Evolutionary conservation across 805 yeast species (phyloP).

Genomic region (Ogataea degrootiae): DNA sequence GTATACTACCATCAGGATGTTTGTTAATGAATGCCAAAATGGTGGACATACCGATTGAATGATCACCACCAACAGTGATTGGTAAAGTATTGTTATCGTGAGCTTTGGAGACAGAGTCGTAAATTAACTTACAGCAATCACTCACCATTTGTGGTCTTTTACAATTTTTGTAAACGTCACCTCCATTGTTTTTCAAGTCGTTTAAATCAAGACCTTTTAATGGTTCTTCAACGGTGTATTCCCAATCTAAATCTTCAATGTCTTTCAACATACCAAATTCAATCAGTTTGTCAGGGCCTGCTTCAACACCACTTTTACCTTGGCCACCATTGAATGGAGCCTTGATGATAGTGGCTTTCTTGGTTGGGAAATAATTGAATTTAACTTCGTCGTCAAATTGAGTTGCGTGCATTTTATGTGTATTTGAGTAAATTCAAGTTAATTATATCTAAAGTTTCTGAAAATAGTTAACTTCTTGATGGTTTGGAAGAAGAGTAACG

Average conservation of each 20-base stretch:
- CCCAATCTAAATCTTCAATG: slow-evolving; percentile 71
- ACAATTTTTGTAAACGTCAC: slow-evolving; percentile 50
- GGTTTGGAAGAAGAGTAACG: too few species aligned
- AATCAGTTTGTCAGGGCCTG: slow-evolving; percentile 81
- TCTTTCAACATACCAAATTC: slow-evolving; percentile 66
- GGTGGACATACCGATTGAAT: slow-evolving; percentile 92
- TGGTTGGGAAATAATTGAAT: slow-evolving; percentile 52
- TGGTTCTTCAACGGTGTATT: slow-evolving; percentile 47
- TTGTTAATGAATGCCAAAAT: slow-evolving; percentile 75
- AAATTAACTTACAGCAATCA: slow-evolving; percentile 60
- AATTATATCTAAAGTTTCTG: neutral
- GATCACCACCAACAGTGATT: slow-evolving; percentile 93
- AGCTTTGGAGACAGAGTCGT: slow-evolving; percentile 51
- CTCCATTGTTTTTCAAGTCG: slow-evolving; percentile 34
- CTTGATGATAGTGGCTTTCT: slow-evolving; percentile 61
- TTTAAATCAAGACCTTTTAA: slow-evolving; percentile 45
- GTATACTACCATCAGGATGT: slow-evolving; percentile 80
- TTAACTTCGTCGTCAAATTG: slow-evolving; percentile 14
- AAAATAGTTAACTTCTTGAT: neutral
- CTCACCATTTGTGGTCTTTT: slow-evolving; percentile 79
- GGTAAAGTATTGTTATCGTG: slow-evolving; percentile 54
- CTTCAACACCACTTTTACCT: slow-evolving; percentile 88
- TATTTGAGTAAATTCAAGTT: neutral
- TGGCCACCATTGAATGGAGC: slow-evolving; percentile 98
- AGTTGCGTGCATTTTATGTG: neutral